These are phyloP conservation scores for Ophiostoma perfectum DNA, from an alignment of 2,329 filamentous ascomycete species.

Conservation along the genomic window DNA sequence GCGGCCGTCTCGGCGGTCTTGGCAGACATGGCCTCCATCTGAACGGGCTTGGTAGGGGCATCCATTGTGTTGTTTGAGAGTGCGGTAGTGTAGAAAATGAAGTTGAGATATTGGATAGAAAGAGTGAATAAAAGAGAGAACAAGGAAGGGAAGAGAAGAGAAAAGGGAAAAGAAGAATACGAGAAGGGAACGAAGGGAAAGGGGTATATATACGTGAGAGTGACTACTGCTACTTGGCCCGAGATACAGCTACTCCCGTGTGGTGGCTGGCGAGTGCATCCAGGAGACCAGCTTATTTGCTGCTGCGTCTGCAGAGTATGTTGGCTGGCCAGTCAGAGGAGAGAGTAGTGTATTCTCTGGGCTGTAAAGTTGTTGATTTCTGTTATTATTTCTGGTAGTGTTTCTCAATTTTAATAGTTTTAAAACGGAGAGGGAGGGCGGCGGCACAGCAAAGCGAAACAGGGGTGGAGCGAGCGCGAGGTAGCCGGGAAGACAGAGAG, in stretches of 20 bases:
- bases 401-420: no score
- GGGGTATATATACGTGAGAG: neutral
- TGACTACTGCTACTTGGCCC: no score
- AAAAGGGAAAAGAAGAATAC: no score
- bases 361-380: no score
- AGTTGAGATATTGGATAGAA: neutral
- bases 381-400: no score
- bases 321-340: neutral
- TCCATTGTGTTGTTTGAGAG: constrained; percentile 23
- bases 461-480: neutral
- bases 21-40: constrained; percentile 27
- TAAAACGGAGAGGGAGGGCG: neutral
- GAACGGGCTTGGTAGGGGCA: constrained; percentile 25
- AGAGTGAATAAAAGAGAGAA: neutral
- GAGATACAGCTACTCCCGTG: no score
- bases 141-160: neutral
- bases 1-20: constrained; percentile 27
- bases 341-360: no score
- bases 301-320: neutral
- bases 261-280: neutral
- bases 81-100: neutral
- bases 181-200: neutral
- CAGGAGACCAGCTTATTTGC: neutral
- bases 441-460: neutral
- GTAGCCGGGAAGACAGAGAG: neutral